These are phyloP conservation scores for Podochytrium sp. DNA, from an alignment of 192 early-diverging fungal species.

Conservation along the genomic window DNA sequence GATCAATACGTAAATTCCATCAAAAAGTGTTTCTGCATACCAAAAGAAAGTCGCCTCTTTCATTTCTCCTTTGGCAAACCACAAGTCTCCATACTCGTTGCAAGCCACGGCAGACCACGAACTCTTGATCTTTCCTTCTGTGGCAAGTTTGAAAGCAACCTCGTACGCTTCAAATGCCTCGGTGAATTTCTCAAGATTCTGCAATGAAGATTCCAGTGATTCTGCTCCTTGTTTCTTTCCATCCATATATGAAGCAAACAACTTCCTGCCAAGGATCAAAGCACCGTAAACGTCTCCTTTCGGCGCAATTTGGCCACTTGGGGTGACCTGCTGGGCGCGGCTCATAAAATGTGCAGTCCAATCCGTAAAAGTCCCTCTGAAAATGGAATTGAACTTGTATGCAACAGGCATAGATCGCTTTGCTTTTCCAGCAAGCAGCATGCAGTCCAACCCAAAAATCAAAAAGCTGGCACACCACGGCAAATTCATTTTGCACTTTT, in stretches of 20 bases:
- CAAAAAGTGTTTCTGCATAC: too few species aligned
- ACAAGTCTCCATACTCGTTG: conserved; percentile 29
- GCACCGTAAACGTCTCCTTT: too few species aligned
- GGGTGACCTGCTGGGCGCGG: not conserved
- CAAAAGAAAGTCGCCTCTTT: conserved; percentile 7
- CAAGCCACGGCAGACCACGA: not conserved
- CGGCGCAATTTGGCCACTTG: not conserved
- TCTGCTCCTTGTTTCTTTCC: too few species aligned
- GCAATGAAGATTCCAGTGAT: not conserved
- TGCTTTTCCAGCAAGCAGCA: not conserved
- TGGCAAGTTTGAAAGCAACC: not conserved
- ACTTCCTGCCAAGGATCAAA: too few species aligned
- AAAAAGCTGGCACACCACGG: conserved; percentile 5
- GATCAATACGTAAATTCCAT: too few species aligned
- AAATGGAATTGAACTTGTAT: not conserved
- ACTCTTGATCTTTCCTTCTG: not conserved
- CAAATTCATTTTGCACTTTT: not conserved
- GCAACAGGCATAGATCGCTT: not conserved
- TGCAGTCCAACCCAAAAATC: conserved; percentile 5
- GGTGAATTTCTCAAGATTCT: not conserved
- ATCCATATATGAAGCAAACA: too few species aligned
- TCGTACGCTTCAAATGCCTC: conserved; percentile 23
- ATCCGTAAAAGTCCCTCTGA: conserved; percentile 3
- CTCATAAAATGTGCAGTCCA: not conserved
- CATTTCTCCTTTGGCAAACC: conserved; percentile 19